Conservation (phyloP, 2,329 filamentous ascomycete genomes). For the Triangularia verruculosa region DNA sequence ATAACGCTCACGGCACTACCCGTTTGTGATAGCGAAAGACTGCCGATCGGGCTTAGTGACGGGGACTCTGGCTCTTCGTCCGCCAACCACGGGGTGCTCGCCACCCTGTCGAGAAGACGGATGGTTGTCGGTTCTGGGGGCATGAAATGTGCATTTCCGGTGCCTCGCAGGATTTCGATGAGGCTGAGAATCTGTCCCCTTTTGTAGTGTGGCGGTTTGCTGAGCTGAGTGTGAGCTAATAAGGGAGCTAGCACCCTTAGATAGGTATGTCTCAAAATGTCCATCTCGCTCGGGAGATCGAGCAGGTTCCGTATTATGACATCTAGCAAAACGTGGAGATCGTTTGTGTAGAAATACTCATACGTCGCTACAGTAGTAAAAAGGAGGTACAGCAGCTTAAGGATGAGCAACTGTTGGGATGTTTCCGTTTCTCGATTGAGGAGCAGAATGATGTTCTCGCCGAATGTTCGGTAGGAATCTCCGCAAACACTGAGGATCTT, state of each 20-base stretch:
- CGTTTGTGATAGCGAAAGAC: slow-evolving; percentile 61
- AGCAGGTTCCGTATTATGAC: slow-evolving; percentile 97
- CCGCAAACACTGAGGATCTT: slow-evolving; percentile 84
- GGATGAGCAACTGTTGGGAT: slow-evolving; percentile 88
- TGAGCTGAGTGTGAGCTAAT: slow-evolving; percentile 86
- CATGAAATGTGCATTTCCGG: slow-evolving; percentile 70
- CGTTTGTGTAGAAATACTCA: slow-evolving; percentile 99
- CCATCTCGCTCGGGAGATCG: slow-evolving; percentile 82
- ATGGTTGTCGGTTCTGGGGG: slow-evolving; percentile 78
- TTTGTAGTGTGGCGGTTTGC: slow-evolving; percentile 86
- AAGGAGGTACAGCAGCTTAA: slow-evolving; percentile 91
- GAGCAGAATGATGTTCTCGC: slow-evolving; percentile 93
- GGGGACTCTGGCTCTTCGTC: slow-evolving; percentile 36
- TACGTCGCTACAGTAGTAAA: slow-evolving; percentile 90
- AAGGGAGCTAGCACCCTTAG: slow-evolving; percentile 88
- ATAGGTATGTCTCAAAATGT: slow-evolving; percentile 83
- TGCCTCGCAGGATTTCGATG: slow-evolving; percentile 66
- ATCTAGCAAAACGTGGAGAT: slow-evolving; percentile 88
- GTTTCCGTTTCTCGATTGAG: slow-evolving; percentile 95
- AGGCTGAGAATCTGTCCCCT: slow-evolving; percentile 77
- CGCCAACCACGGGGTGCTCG: slow-evolving; percentile 67
- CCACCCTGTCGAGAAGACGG: slow-evolving; percentile 72
- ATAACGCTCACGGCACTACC: slow-evolving; percentile 74
- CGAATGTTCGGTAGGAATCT: slow-evolving; percentile 84
- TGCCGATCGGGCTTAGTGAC: slow-evolving; percentile 35